These are phyloP conservation scores for Boletus fagicola DNA, from an alignment of 768 basidiomycete species.

Conservation along the genomic window DNA sequence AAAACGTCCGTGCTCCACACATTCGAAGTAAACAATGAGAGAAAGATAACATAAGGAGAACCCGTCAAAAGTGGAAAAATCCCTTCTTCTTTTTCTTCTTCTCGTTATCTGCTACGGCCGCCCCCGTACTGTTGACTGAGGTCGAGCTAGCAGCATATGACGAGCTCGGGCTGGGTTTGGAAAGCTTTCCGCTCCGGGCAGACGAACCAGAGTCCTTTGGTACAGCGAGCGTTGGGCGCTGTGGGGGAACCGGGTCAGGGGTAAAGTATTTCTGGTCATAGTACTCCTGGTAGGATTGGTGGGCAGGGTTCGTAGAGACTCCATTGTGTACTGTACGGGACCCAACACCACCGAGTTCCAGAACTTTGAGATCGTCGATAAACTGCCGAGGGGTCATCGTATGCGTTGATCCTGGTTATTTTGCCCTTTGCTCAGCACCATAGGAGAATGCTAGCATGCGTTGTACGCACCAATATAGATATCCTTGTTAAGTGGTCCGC, in stretches of 20 bases:
- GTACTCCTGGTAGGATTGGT: constrained; percentile 64
- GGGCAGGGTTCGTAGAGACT: constrained; percentile 45
- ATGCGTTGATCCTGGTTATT: constrained; percentile 79
- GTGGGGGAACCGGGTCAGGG: constrained; percentile 35
- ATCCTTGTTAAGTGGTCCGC: constrained; percentile 75
- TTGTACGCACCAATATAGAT: constrained; percentile 74
- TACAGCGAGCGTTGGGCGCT: constrained; percentile 25
- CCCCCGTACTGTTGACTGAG: constrained; percentile 39
- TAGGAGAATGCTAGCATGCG: constrained; percentile 38
- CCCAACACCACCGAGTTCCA: constrained; percentile 86
- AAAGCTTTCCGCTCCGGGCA: constrained; percentile 21
- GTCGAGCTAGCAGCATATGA: constrained; percentile 53
- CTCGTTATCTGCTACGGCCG: constrained; percentile 43
- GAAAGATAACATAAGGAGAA: neutral
- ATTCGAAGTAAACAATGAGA: neutral
- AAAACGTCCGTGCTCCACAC: neutral
- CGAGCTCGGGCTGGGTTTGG: constrained; percentile 44
- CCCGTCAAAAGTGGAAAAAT: constrained; percentile 59
- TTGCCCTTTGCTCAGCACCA: constrained; percentile 28
- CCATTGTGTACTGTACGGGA: constrained; percentile 72
- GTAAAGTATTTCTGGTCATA: constrained; percentile 77
- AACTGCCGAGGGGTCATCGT: constrained; percentile 79
- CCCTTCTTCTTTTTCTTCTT: constrained; percentile 80
- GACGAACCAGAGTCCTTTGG: constrained; percentile 26
- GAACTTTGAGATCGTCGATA: constrained; percentile 80